Evolutionary conservation across 2,329 filamentous ascomycete species (phyloP).

Genomic region (Pyrenochaeta sp.): DNA sequence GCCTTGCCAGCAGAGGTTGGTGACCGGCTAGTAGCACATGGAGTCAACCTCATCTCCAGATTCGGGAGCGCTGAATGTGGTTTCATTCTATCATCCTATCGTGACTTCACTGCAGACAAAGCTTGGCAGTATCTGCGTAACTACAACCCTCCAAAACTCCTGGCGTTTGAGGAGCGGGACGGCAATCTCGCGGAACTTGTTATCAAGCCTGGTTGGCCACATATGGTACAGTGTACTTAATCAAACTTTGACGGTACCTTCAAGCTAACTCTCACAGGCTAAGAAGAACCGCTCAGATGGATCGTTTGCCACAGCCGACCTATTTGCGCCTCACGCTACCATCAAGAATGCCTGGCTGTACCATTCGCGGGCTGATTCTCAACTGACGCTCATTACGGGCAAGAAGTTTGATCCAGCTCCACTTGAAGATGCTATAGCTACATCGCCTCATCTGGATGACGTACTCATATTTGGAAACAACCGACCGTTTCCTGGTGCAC

Average conservation of each 20-base stretch:
- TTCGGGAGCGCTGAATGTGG: constrained; percentile 74
- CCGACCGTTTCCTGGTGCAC: constrained; percentile 62
- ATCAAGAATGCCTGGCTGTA: constrained; percentile 68
- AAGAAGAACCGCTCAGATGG: constrained; percentile 67
- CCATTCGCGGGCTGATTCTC: constrained; percentile 68
- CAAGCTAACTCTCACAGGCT: constrained; percentile 38
- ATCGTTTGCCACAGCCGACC: constrained; percentile 69
- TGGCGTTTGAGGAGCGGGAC: constrained; percentile 57
- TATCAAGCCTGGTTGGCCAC: constrained; percentile 65
- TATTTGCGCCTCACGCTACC: constrained; percentile 65
- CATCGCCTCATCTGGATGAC: constrained; percentile 59
- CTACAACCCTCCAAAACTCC: constrained; percentile 50
- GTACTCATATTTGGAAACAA: constrained; percentile 70
- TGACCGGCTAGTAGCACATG: constrained; percentile 59
- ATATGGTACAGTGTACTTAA: constrained; percentile 47
- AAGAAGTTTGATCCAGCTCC: constrained; percentile 74
- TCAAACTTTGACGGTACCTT: not conserved
- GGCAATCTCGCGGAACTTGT: constrained; percentile 62
- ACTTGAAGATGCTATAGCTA: constrained; percentile 64
- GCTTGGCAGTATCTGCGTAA: constrained; percentile 69
- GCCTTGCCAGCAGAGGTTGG: constrained; percentile 64
- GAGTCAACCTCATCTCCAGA: constrained; percentile 67
- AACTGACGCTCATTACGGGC: constrained; percentile 69
- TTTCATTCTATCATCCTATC: constrained; percentile 70
- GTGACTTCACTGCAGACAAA: constrained; percentile 62